A percentile compares a stretch with the other conserved stretches of the same genome.
Evolutionary conservation across 495 filamentous ascomycete species (phyloP).

Genomic region (Podospora didyma): DNA sequence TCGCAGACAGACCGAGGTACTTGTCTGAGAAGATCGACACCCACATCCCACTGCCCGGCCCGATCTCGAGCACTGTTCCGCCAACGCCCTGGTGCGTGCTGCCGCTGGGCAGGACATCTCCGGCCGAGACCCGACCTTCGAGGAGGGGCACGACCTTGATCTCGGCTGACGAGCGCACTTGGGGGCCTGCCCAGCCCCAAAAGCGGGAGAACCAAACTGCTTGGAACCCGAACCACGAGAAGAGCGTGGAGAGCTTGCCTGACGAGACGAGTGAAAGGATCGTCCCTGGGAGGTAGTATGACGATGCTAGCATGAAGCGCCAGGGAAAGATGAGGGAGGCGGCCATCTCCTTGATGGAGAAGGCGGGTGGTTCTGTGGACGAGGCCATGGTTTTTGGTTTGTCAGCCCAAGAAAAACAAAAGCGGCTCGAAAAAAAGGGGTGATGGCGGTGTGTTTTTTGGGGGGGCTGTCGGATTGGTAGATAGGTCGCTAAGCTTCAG

Average conservation of each 20-base stretch:
- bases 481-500: no score
- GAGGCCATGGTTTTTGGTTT: no score
- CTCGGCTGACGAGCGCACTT: constrained; percentile 23
- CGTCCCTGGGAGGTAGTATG: constrained; percentile 33
- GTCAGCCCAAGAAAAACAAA: no score
- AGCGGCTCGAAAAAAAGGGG: background rate
- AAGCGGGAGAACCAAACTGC: constrained; percentile 48
- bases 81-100: constrained; percentile 23
- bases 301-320: constrained; percentile 34
- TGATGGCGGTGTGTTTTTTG: background rate
- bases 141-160: constrained; percentile 38
- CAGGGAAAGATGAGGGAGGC: constrained; percentile 32
- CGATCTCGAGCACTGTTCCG: constrained; percentile 44
- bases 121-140: constrained; percentile 28
- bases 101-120: constrained; percentile 14
- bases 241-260: constrained; percentile 20
- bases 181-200: constrained; percentile 41
- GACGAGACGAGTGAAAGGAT: constrained; percentile 27
- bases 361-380: background rate
- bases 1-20: background rate
- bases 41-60: constrained; percentile 48
- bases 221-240: constrained; percentile 31
- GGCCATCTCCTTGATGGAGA: constrained; percentile 8
- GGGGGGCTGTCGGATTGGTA: no score
- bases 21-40: constrained; percentile 30